These are phyloP conservation scores for Neurospora sp. DNA, from an alignment of 495 filamentous ascomycete genomes.

Conservation along the genomic window DNA sequence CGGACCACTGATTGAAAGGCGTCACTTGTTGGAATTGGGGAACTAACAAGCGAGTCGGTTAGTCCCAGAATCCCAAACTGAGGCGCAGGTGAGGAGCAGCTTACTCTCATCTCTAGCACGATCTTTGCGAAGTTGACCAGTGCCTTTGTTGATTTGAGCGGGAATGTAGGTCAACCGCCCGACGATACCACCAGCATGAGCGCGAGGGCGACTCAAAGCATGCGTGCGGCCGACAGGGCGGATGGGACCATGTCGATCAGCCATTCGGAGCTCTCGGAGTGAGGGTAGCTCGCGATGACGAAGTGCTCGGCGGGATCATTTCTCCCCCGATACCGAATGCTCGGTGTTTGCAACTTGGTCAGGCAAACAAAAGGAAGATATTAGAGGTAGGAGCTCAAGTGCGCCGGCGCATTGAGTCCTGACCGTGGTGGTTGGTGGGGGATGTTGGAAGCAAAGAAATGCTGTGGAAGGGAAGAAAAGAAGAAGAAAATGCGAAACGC, in stretches of 20 bases:
- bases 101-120: constrained; percentile 13
- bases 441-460: not conserved
- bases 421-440: not conserved
- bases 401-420: not conserved
- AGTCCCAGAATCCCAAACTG: not conserved
- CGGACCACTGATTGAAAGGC: constrained; percentile 25
- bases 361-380: not conserved
- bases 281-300: not conserved
- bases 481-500: not conserved
- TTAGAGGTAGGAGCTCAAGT: not conserved
- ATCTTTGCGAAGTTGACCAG: constrained; percentile 14
- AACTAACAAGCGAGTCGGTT: constrained; percentile 19
- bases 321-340: constrained; percentile 2
- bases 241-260: constrained; percentile 8
- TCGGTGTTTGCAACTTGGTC: constrained; percentile 2
- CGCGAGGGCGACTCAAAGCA: constrained; percentile 4
- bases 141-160: not conserved
- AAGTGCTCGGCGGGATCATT: constrained; percentile 11
- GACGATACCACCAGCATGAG: constrained; percentile 11
- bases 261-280: constrained; percentile 15
- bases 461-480: not conserved
- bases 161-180: constrained; percentile 21
- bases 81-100: not conserved
- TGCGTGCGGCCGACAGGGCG: not conserved
- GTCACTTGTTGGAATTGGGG: constrained; percentile 32